Percentiles rank a stretch among this genome's conserved stretches.
Conservation (phyloP, 805 yeast genomes). For the Saccharomycopsis amapae region DNA sequence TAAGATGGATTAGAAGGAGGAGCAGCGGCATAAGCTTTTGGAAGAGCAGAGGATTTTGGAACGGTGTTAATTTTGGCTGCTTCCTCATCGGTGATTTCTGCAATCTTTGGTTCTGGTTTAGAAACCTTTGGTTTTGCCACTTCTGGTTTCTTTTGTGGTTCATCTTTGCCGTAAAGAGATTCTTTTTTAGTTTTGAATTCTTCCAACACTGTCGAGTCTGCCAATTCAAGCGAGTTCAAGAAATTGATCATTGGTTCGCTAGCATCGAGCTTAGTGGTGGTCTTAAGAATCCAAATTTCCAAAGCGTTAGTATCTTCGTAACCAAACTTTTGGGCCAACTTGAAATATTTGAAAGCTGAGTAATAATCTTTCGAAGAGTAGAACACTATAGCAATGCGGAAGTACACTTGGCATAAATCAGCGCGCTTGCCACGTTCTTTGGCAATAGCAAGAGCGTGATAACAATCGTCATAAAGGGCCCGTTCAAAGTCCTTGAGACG, state of each 20-base stretch:
- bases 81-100: conserved; percentile 4
- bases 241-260: conserved; percentile 1
- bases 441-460: conserved; percentile 40
- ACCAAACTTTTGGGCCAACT: conserved; percentile 36
- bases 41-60: background rate
- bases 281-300: conserved; percentile 36
- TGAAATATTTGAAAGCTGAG: conserved; percentile 37
- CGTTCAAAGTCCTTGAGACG: conserved; percentile 40
- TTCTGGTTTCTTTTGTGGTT: background rate
- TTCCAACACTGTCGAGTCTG: conserved; percentile 2
- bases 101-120: background rate
- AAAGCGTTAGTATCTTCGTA: conserved; percentile 39
- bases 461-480: conserved; percentile 39
- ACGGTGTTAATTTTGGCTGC: background rate
- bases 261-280: conserved; percentile 9
- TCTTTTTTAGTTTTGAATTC: conserved; percentile 4
- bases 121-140: conserved; percentile 1
- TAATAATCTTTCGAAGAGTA: conserved; percentile 37
- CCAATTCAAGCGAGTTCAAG: conserved; percentile 5
- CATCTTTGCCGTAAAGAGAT: background rate
- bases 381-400: conserved; percentile 41
- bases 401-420: conserved; percentile 42
- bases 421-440: conserved; percentile 38
- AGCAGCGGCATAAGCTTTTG: too few relatives aligned
- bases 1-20: too few relatives aligned